Percentiles rank a stretch among this genome's conserved stretches.
phyloP scores from a whole-genome alignment of 2,329 filamentous ascomycete species.

The Domatiomyces globalis region DNA sequence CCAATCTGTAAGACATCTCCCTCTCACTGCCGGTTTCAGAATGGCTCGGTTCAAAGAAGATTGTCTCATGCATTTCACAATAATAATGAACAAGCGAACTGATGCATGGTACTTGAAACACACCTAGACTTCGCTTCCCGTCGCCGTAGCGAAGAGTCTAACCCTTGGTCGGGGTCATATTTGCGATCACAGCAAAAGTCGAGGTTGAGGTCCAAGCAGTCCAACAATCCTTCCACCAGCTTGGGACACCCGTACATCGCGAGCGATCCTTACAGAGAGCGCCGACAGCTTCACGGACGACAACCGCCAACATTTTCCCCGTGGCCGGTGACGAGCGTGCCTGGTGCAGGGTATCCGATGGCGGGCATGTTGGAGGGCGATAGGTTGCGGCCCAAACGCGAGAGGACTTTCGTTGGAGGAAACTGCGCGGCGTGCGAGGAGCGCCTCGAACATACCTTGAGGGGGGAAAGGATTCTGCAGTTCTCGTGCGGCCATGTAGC shows the following conservation, averaged over 20 bases:
- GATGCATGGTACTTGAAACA: neutral
- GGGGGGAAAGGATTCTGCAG: constrained; percentile 84
- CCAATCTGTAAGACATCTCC: constrained; percentile 11
- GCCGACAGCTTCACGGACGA: constrained; percentile 1
- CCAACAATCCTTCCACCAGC: constrained; percentile 14
- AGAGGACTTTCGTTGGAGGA: constrained; percentile 87
- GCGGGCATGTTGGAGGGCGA: constrained; percentile 59
- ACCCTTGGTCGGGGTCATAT: constrained; percentile 10
- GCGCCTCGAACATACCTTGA: constrained; percentile 84
- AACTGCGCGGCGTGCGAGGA: constrained; percentile 96
- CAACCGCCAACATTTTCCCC: constrained; percentile 1
- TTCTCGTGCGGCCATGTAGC: constrained; percentile 95
- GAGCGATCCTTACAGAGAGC: constrained; percentile 3
- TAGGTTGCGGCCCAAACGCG: constrained; percentile 62
- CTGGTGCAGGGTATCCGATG: constrained; percentile 28
- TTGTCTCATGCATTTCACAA: neutral
- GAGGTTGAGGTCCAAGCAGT: constrained; percentile 11
- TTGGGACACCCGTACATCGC: constrained; percentile 10
- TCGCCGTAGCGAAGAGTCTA: constrained; percentile 9
- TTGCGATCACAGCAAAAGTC: neutral
- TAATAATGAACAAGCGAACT: neutral
- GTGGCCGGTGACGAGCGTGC: constrained; percentile 12
- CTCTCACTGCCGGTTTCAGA: neutral
- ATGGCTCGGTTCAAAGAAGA: neutral
- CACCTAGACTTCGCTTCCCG: constrained; percentile 10